Evolutionary conservation across 768 basidiomycete genomes (phyloP).

Genomic region (Russula earlei): DNA sequence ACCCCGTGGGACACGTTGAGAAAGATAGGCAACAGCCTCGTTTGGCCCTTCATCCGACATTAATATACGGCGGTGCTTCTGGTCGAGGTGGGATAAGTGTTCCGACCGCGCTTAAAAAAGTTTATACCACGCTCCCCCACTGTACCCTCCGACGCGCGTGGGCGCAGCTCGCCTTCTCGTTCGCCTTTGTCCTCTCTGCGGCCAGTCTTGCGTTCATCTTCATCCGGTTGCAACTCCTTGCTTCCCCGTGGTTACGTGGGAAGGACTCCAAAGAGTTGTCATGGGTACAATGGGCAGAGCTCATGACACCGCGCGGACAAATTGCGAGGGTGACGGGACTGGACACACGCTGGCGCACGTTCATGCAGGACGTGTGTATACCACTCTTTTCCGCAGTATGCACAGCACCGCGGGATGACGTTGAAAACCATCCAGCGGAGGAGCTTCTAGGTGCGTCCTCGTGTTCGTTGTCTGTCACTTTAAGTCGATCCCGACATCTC

Average conservation of each 20-base stretch:
- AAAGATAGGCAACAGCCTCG: constrained; percentile 17
- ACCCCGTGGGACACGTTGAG: neutral
- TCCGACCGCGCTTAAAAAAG: constrained; percentile 29
- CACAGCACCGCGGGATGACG: constrained; percentile 48
- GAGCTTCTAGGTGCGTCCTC: constrained; percentile 51
- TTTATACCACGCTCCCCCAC: constrained; percentile 20
- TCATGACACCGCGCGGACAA: constrained; percentile 33
- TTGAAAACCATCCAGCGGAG: constrained; percentile 49
- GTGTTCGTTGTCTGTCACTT: neutral
- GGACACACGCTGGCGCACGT: constrained; percentile 43
- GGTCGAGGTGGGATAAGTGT: constrained; percentile 44
- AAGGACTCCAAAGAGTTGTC: constrained; percentile 27
- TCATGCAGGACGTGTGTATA: constrained; percentile 44
- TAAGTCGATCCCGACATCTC: neutral
- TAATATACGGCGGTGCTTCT: constrained; percentile 60
- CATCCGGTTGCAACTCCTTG: constrained; percentile 22
- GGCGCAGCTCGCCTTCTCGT: constrained; percentile 21
- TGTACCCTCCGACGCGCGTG: constrained; percentile 2
- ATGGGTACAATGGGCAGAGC: constrained; percentile 41
- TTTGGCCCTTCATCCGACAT: constrained; percentile 27
- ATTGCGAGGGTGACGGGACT: constrained; percentile 36
- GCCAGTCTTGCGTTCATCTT: constrained; percentile 30
- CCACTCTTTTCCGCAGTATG: constrained; percentile 69
- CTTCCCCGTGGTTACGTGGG: constrained; percentile 25
- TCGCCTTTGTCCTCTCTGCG: constrained; percentile 36